Conservation (phyloP, 345 rosid species). For the Boechera stricta region DNA sequence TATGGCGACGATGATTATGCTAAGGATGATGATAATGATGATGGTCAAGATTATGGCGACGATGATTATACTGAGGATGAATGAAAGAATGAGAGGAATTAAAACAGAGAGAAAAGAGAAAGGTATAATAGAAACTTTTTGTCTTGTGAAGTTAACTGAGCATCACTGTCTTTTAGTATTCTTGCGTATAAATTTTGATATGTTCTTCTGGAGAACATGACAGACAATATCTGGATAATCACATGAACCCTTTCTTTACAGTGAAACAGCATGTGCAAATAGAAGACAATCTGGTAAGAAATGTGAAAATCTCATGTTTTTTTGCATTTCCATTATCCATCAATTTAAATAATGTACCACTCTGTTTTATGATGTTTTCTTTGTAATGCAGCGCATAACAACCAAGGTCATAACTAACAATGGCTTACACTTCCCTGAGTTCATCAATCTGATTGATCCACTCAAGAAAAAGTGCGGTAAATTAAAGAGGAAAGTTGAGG, state of each 20-base stretch:
- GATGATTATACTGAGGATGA: not conserved
- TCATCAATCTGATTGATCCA: conserved; percentile 23
- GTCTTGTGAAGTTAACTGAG: conserved; percentile 3
- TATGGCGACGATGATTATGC: not conserved
- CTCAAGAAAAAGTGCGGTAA: not conserved
- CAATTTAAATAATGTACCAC: not conserved
- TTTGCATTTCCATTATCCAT: not conserved
- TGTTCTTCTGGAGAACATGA: conserved; percentile 20
- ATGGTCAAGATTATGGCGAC: not conserved
- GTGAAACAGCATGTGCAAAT: not conserved
- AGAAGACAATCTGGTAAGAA: conserved; percentile 3
- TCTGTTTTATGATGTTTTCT: conserved; percentile 3
- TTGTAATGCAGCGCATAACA: conserved; percentile 5
- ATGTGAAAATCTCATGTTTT: not conserved
- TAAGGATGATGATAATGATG: not conserved
- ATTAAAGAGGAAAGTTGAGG: conserved; percentile 17
- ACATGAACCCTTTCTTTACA: conserved; percentile 26
- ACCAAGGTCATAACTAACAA: not conserved
- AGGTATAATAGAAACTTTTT: conserved; percentile 13
- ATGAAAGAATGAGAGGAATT: conserved; percentile 6
- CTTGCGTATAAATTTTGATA: conserved; percentile 1
- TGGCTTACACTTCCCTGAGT: conserved; percentile 13
- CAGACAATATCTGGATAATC: conserved; percentile 5
- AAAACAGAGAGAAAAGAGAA: conserved; percentile 17
- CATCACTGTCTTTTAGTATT: not conserved